Conservation (phyloP, 148 eudicot species). For the Beta vulgaris region DNA sequence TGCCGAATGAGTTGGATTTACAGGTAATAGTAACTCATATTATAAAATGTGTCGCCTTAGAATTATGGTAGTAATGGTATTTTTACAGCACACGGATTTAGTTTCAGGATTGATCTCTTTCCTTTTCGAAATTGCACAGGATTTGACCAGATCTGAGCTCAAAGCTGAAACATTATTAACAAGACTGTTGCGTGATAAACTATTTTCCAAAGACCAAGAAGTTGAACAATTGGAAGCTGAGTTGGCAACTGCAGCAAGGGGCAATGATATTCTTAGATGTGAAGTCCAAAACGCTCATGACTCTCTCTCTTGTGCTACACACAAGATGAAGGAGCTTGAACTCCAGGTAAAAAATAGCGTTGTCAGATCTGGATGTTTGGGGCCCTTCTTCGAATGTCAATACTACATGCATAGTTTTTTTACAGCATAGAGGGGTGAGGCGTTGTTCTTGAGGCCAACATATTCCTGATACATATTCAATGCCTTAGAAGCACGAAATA, state of each 20-base stretch:
- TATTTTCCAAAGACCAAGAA: constrained; percentile 62
- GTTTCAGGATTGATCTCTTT: constrained; percentile 7
- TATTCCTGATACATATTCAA: no score
- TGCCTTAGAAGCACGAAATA: no score
- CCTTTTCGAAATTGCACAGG: constrained; percentile 32
- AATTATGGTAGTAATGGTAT: neutral
- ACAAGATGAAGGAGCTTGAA: constrained; percentile 81
- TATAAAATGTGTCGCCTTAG: neutral
- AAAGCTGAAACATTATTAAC: constrained; percentile 77
- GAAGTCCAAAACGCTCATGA: constrained; percentile 83
- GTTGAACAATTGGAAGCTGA: constrained; percentile 86
- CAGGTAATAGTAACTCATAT: constrained; percentile 38
- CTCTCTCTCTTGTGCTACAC: constrained; percentile 62
- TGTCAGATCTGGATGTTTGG: no score
- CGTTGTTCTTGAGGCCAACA: no score
- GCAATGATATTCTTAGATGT: constrained; percentile 67
- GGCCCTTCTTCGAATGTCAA: neutral
- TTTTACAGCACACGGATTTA: neutral
- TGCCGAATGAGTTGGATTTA: constrained; percentile 32
- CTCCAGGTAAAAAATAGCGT: constrained; percentile 52
- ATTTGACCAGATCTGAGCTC: constrained; percentile 49
- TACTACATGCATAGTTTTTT: neutral
- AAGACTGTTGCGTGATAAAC: constrained; percentile 65
- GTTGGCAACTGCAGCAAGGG: constrained; percentile 69
- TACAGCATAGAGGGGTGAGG: no score